Conservation (phyloP, 2,329 filamentous ascomycete species). For the Periconia sp. region DNA sequence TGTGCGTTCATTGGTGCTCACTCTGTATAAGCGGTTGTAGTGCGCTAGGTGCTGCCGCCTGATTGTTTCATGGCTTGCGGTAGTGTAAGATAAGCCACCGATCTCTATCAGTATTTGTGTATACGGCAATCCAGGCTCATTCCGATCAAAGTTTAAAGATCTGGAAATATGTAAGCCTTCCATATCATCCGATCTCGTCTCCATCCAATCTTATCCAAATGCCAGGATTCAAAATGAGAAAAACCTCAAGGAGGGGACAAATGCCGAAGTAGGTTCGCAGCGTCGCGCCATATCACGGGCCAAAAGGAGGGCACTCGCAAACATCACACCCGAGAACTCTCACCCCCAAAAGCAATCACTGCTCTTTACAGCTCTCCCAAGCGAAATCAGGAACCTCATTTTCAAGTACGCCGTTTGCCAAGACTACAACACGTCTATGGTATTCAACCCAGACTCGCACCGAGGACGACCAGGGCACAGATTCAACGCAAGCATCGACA, state of each 20-base stretch:
- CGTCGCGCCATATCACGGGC: constrained; percentile 17
- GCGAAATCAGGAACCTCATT: constrained; percentile 6
- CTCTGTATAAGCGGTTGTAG: no score
- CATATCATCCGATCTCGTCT: not conserved
- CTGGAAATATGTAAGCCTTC: constrained; percentile 1
- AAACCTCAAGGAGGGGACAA: not conserved
- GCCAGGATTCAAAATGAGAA: not conserved
- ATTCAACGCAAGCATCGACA: constrained; percentile 27
- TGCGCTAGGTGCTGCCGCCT: no score
- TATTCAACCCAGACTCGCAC: constrained; percentile 11
- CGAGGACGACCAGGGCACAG: constrained; percentile 30
- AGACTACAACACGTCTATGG: constrained; percentile 4
- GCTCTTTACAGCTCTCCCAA: constrained; percentile 1
- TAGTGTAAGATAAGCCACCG: no score
- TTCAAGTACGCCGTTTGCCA: constrained; percentile 7
- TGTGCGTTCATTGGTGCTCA: no score
- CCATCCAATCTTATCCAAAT: not conserved
- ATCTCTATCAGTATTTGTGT: no score
- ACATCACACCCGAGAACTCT: constrained; percentile 19
- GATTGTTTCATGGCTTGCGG: no score
- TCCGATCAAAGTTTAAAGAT: not conserved
- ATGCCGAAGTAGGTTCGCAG: constrained; percentile 8
- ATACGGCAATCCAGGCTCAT: not conserved
- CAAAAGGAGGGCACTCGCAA: constrained; percentile 16
- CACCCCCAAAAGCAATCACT: constrained; percentile 13